phyloP scores from a whole-genome alignment of 108 stramenopile genomes.

The Aurantiochytrium sp. region DNA sequence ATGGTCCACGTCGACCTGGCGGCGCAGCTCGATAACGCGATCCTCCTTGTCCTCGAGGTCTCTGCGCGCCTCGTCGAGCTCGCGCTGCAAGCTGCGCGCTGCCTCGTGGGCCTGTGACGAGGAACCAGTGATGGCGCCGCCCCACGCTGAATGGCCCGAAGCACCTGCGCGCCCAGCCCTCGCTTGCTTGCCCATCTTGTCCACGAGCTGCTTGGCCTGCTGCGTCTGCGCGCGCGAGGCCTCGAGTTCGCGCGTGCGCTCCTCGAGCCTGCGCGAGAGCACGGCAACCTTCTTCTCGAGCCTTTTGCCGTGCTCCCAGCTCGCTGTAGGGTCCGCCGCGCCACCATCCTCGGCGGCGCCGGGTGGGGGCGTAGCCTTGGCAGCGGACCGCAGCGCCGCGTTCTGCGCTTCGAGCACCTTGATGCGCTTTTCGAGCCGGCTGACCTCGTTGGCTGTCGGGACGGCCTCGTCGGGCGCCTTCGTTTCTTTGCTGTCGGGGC shows the following conservation, averaged over 20 bases:
- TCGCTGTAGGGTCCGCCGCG: not conserved
- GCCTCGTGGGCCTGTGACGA: not conserved
- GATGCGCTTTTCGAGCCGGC: not conserved
- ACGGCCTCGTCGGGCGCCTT: not conserved
- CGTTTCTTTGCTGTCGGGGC: too few species aligned
- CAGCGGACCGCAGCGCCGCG: not conserved
- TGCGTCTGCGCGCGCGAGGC: slow-evolving; percentile 40
- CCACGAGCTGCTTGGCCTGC: slow-evolving; percentile 25
- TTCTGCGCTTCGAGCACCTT: slow-evolving; percentile 10
- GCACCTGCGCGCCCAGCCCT: not conserved
- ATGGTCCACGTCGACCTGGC: slow-evolving; percentile 39
- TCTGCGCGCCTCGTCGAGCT: not conserved
- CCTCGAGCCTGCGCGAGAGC: slow-evolving; percentile 47
- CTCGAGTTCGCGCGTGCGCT: slow-evolving; percentile 43
- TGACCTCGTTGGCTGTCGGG: not conserved
- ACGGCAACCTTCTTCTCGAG: slow-evolving; percentile 44
- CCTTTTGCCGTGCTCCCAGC: slow-evolving; percentile 45
- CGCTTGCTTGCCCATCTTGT: slow-evolving; percentile 28
- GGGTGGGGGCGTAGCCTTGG: not conserved
- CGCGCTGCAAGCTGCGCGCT: not conserved
- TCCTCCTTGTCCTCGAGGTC: slow-evolving; percentile 46
- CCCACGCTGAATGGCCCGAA: not conserved
- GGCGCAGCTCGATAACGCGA: slow-evolving; percentile 35
- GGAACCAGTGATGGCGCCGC: too few species aligned
- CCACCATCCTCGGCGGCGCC: not conserved